These are phyloP conservation scores for Lactarius evosmus DNA, from an alignment of 768 basidiomycete species.

Conservation along the genomic window DNA sequence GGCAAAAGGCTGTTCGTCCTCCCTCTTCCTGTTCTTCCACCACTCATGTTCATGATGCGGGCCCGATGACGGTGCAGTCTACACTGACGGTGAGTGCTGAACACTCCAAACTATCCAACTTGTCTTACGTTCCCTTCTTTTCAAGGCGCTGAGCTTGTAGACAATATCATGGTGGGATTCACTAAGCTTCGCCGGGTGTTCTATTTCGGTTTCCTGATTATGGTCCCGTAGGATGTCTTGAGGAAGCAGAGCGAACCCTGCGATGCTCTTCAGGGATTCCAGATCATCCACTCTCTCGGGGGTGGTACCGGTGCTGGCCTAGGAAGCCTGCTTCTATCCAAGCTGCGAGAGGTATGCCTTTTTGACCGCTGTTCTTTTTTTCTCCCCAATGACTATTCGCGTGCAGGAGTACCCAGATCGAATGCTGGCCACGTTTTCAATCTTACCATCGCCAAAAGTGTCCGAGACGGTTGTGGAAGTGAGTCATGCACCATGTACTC, in stretches of 20 bases:
- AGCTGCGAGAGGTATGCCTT: slow-evolving; percentile 66
- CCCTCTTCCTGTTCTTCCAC: slow-evolving; percentile 11
- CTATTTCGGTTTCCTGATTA: neutral
- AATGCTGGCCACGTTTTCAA: slow-evolving; percentile 51
- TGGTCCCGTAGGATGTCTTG: slow-evolving; percentile 56
- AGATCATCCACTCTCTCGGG: slow-evolving; percentile 84
- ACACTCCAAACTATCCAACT: neutral
- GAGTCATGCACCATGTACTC: slow-evolving; percentile 9
- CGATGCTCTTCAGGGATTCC: slow-evolving; percentile 89
- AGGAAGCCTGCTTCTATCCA: slow-evolving; percentile 75
- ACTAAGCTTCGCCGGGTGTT: neutral
- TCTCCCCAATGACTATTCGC: slow-evolving; percentile 27
- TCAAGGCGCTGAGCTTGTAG: slow-evolving; percentile 86
- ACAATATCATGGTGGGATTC: slow-evolving; percentile 60
- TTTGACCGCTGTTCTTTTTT: slow-evolving; percentile 5
- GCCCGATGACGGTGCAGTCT: slow-evolving; percentile 47
- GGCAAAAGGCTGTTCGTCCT: slow-evolving; percentile 85
- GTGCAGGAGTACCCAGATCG: slow-evolving; percentile 56
- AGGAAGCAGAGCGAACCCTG: slow-evolving; percentile 77
- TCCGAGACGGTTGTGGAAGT: slow-evolving; percentile 58
- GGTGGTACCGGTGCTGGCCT: slow-evolving; percentile 89
- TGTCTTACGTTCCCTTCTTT: neutral
- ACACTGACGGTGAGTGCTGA: slow-evolving; percentile 69
- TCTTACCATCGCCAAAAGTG: slow-evolving; percentile 52
- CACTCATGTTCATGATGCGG: slow-evolving; percentile 27